phyloP scores from a whole-genome alignment of 73 alveolate genomes.

The Tetrahymena elliotti region DNA sequence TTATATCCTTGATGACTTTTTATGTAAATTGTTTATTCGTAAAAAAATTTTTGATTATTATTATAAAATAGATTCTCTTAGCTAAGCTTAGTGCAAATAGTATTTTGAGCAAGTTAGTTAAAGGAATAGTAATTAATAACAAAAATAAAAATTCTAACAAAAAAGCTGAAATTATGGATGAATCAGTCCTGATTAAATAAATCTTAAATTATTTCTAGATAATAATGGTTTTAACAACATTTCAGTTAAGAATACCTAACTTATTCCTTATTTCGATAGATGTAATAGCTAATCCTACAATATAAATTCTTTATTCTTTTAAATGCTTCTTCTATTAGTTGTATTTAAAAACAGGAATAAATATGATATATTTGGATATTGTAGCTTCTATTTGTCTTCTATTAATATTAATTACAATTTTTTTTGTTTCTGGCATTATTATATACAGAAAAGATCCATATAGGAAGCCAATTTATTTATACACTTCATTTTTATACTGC shows the following conservation, averaged over 20 bases:
- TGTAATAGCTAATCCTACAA: background rate
- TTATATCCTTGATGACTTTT: background rate
- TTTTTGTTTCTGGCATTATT: background rate
- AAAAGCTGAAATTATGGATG: background rate
- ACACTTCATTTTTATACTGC: background rate
- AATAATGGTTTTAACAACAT: background rate
- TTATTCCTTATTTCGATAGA: background rate
- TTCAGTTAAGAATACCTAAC: background rate
- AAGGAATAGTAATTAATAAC: background rate
- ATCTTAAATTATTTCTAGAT: background rate
- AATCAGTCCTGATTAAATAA: background rate
- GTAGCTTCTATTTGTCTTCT: background rate
- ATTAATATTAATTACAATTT: background rate
- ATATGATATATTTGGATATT: background rate
- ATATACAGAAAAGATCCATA: background rate
- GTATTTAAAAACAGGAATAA: background rate
- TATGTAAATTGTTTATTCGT: background rate
- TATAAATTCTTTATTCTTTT: background rate
- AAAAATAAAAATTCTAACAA: background rate
- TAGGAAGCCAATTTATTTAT: background rate
- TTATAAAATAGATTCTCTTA: background rate
- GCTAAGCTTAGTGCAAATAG: background rate
- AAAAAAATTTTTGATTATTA: background rate
- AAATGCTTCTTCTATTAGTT: background rate
- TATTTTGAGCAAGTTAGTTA: background rate